Evolutionary conservation across 2,329 filamentous ascomycete species (phyloP).

Genomic region (Nigrospora oryzae): DNA sequence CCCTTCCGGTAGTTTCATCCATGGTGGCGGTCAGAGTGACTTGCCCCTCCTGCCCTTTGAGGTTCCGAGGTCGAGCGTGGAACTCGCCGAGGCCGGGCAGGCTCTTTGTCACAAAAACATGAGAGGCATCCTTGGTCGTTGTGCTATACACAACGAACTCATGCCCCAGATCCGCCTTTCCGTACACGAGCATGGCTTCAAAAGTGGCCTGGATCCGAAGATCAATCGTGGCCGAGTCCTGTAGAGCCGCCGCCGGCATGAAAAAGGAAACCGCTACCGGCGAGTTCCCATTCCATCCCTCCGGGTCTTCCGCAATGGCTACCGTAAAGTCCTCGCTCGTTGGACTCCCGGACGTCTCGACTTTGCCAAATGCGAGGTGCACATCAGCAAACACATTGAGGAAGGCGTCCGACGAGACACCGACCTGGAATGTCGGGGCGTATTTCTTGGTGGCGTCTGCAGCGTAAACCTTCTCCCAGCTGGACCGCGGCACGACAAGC

Average conservation of each 20-base stretch:
- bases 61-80: conserved; percentile 10
- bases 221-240: conserved; percentile 5
- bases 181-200: background rate
- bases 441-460: conserved; percentile 5
- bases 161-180: background rate
- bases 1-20: conserved; percentile 14
- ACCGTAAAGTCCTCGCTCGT: conserved; percentile 22
- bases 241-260: conserved; percentile 24
- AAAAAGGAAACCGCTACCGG: conserved; percentile 32
- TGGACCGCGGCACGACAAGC: conserved; percentile 8
- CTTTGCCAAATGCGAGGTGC: conserved; percentile 31
- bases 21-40: conserved; percentile 18
- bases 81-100: conserved; percentile 17
- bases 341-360: conserved; percentile 14
- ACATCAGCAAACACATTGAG: conserved; percentile 28
- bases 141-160: background rate
- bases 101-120: conserved; percentile 27
- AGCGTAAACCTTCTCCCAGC: conserved; percentile 18
- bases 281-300: conserved; percentile 26
- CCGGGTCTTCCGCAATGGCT: conserved; percentile 22
- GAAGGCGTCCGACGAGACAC: conserved; percentile 15
- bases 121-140: background rate
- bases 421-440: conserved; percentile 19
- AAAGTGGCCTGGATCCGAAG: background rate
- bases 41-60: background rate